Base-by-base conservation (phyloP, 257 asterid species). In the Fraxinus excelsior region DNA sequence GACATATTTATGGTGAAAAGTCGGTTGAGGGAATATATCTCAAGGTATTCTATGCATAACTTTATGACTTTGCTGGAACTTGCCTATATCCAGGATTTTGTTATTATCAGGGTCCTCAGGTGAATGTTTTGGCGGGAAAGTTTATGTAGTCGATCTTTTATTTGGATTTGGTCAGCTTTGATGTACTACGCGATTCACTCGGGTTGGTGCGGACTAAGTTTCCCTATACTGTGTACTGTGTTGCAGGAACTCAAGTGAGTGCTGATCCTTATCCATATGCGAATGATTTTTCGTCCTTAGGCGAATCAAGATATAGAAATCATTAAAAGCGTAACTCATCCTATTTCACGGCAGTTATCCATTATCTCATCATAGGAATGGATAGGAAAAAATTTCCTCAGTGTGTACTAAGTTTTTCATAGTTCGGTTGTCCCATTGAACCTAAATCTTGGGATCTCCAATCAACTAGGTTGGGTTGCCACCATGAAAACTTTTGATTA, bases 241-340 rank as follows among this genome's bases (percentile, higher is more conserved):
- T 93, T 53, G 91, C 98, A 10, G 99, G 99, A 74, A 91, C 99
- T 13, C 99, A 95, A 90, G 98, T 92, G 73, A 86, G 83, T 31
- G 37, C 60, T 42, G 46, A 25, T 68, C 3, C 42, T 67, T 79
- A 40, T 65, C 31, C 28, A 44, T 68, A 56, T 34, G 49, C 58
- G 34, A 14, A 73, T 77, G 2, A 26, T 62, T n/a, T n/a, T n/a
- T n/a, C n/a, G n/a, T n/a, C n/a, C n/a, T n/a, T n/a, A n/a, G n/a
- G n/a, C 1, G 29, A 28, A 28, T 28, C 29, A 28, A 28, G 29
- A 28, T 28, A 28, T 28, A 28, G 29, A 28, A 28, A 28, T 28
- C 29, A 28, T 28, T 28, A 28, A 28, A 28, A 28, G 29, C 29
- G 29, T 28, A 28, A 28, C 29, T 28, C 1, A 28, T 28, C 29